Conservation (phyloP, 2,329 filamentous ascomycete species). For the Fusarium solani-melongenae region DNA sequence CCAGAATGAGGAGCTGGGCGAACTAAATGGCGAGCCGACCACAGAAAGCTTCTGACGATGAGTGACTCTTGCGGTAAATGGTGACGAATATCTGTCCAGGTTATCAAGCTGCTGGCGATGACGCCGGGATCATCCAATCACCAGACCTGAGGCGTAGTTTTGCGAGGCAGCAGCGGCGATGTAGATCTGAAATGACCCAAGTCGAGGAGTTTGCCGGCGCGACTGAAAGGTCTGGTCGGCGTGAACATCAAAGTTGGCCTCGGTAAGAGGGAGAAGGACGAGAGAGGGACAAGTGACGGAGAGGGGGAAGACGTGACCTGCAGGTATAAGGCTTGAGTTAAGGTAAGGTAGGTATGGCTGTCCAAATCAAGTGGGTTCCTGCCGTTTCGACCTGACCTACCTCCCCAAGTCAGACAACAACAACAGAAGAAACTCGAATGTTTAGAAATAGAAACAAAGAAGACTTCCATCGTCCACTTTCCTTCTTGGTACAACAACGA, state of each 20-base stretch:
- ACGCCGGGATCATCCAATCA: background rate
- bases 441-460: background rate
- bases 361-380: background rate
- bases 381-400: conserved; percentile 9
- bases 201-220: background rate
- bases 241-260: background rate
- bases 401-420: conserved; percentile 8
- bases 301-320: background rate
- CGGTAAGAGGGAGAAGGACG: background rate
- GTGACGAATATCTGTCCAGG: background rate
- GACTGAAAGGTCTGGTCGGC: conserved; percentile 7
- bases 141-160: background rate
- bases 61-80: background rate
- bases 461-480: conserved; percentile 2
- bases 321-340: conserved; percentile 9
- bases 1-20: conserved; percentile 8
- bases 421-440: background rate
- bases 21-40: conserved; percentile 6
- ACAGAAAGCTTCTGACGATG: background rate
- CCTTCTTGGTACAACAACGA: conserved; percentile 8
- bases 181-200: conserved; percentile 11
- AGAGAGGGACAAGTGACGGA: background rate
- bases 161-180: conserved; percentile 3
- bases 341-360: background rate
- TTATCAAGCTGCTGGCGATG: background rate